A percentile compares a stretch with the other conserved stretches of the same genome.
Conservation (phyloP, 371 early-diverging fungal species). For the Mucor irregularis region DNA sequence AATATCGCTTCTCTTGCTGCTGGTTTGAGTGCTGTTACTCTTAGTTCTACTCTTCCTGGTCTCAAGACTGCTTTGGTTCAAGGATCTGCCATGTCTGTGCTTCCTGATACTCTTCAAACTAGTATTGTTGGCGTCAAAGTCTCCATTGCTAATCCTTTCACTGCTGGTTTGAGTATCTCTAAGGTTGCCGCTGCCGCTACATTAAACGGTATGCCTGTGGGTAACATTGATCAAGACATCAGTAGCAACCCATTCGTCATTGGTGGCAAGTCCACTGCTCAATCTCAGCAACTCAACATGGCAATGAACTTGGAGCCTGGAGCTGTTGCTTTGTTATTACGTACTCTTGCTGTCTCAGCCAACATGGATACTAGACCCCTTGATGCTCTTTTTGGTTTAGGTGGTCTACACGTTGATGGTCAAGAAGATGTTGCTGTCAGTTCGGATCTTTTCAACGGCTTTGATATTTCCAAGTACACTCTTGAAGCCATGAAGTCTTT, state of each 20-base stretch:
- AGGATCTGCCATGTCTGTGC: constrained; percentile 42
- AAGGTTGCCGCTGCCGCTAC: constrained; percentile 52
- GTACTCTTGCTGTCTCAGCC: constrained; percentile 49
- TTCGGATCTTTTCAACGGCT: constrained; percentile 39
- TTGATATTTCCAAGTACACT: constrained; percentile 50
- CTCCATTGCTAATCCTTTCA: constrained; percentile 59
- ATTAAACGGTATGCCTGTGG: constrained; percentile 51
- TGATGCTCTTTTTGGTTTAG: constrained; percentile 51
- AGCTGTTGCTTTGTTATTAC: constrained; percentile 44
- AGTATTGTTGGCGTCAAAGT: constrained; percentile 54
- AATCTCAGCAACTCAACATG: constrained; percentile 36
- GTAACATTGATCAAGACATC: constrained; percentile 54
- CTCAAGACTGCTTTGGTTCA: constrained; percentile 49
- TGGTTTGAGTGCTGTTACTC: constrained; percentile 47
- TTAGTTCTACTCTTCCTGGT: constrained; percentile 56
- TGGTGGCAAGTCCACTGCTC: constrained; percentile 33
- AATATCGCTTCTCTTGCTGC: constrained; percentile 43
- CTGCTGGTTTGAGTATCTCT: constrained; percentile 51
- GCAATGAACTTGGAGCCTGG: constrained; percentile 49
- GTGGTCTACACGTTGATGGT: constrained; percentile 43
- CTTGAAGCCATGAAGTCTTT: constrained; percentile 56
- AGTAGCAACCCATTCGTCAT: constrained; percentile 41
- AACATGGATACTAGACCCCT: constrained; percentile 49
- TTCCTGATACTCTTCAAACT: constrained; percentile 39
- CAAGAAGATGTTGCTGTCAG: constrained; percentile 38